A percentile compares a stretch with the other conserved stretches of the same genome.
These are phyloP conservation scores for Russula dissimulans DNA, from an alignment of 768 basidiomycete species.

Conservation along the genomic window DNA sequence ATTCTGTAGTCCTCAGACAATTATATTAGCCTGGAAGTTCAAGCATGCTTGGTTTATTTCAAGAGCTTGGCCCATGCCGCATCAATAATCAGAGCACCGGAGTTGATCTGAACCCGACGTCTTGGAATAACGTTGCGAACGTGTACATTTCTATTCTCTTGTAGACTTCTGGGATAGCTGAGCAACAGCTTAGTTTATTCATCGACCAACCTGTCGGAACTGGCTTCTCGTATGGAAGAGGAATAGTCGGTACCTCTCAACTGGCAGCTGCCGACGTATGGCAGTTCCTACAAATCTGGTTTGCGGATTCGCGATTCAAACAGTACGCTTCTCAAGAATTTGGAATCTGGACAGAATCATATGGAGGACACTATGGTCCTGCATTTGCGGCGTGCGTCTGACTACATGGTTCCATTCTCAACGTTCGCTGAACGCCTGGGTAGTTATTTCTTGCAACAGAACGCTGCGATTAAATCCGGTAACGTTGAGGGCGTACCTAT, in stretches of 20 bases:
- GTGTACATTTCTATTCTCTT: slow-evolving; percentile 23
- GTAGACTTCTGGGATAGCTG: neutral
- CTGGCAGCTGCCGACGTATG: slow-evolving; percentile 50
- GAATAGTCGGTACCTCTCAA: slow-evolving; percentile 41
- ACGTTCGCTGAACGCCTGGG: neutral
- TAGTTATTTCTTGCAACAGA: slow-evolving; percentile 48
- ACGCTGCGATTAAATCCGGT: slow-evolving; percentile 43
- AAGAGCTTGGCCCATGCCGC: slow-evolving; percentile 86
- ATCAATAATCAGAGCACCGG: slow-evolving; percentile 54
- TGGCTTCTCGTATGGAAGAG: slow-evolving; percentile 51
- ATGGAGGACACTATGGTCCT: slow-evolving; percentile 34
- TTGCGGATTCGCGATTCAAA: slow-evolving; percentile 44
- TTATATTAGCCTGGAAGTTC: slow-evolving; percentile 30
- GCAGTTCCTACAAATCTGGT: slow-evolving; percentile 56
- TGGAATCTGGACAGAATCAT: slow-evolving; percentile 58
- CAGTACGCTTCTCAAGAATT: slow-evolving; percentile 38
- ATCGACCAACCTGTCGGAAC: slow-evolving; percentile 57
- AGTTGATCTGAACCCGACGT: slow-evolving; percentile 43
- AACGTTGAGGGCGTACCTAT: slow-evolving; percentile 37
- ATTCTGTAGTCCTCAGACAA: neutral
- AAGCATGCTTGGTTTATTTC: slow-evolving; percentile 67
- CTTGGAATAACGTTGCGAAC: slow-evolving; percentile 52
- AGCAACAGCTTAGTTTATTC: slow-evolving; percentile 30
- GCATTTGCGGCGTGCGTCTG: slow-evolving; percentile 27
- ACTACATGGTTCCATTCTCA: neutral